These are phyloP conservation scores for Thuja plicata DNA, from an alignment of 83 land plant species.

Conservation along the genomic window DNA sequence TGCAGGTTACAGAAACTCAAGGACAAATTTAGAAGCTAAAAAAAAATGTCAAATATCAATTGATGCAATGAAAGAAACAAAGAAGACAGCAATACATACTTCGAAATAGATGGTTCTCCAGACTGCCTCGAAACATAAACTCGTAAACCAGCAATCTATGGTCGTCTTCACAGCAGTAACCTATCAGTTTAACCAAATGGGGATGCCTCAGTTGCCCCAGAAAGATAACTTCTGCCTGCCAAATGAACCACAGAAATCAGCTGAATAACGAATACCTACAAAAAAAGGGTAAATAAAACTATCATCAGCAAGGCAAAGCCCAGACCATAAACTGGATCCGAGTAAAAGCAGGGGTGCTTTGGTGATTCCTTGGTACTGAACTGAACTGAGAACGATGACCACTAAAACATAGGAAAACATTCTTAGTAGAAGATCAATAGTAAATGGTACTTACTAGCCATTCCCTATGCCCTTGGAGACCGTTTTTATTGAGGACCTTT, in stretches of 20 bases:
- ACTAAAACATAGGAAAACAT: constrained; percentile 11
- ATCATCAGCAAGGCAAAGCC: neutral
- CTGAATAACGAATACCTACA: constrained; percentile 8
- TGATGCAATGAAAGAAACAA: neutral
- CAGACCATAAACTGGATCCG: neutral
- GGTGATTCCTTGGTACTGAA: neutral
- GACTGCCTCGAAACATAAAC: constrained; percentile 88
- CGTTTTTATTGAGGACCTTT: constrained; percentile 83
- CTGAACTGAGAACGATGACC: neutral
- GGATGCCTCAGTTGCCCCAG: constrained; percentile 88
- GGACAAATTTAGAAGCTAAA: neutral
- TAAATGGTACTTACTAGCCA: constrained; percentile 64
- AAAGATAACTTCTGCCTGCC: constrained; percentile 87
- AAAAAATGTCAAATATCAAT: neutral
- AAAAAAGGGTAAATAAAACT: constrained; percentile 3
- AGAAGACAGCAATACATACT: constrained; percentile 41
- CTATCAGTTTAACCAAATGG: constrained; percentile 83
- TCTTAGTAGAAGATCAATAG: neutral
- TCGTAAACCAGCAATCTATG: constrained; percentile 88
- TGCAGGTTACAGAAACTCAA: constrained; percentile 7
- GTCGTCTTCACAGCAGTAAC: constrained; percentile 89
- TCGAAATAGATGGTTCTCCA: constrained; percentile 90
- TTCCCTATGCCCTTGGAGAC: constrained; percentile 86
- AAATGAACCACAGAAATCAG: constrained; percentile 13
- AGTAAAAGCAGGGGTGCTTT: neutral